A percentile compares a stretch with the other conserved stretches of the same genome.
phyloP scores from a whole-genome alignment of 441 rosid species.

The Adansonia rubrostipa region DNA sequence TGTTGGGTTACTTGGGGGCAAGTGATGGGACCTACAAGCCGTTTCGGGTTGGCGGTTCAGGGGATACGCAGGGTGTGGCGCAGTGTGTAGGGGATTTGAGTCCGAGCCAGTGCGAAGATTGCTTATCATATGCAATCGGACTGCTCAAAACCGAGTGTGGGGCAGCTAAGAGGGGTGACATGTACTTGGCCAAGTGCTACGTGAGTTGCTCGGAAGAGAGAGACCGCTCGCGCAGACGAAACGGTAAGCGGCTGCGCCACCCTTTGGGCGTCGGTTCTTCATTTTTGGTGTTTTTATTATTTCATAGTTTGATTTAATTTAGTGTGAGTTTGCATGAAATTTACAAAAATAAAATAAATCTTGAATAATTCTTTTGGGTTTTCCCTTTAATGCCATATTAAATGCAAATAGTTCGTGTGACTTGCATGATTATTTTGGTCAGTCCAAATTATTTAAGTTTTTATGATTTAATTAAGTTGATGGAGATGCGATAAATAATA shows the following conservation, averaged over 20 bases:
- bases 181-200: conserved; percentile 9
- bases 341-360: not conserved
- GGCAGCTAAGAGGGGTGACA: not conserved
- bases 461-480: not conserved
- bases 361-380: not conserved
- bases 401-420: not conserved
- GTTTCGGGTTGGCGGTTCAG: not conserved
- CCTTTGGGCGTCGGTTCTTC: not conserved
- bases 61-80: not conserved
- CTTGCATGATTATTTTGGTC: not conserved
- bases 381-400: not conserved
- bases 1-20: not conserved
- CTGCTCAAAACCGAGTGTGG: not conserved
- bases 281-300: not conserved
- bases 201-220: not conserved
- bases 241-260: not conserved
- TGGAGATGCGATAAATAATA: not conserved
- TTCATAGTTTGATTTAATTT: conserved; percentile 22
- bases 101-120: not conserved
- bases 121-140: not conserved
- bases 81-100: conserved; percentile 8
- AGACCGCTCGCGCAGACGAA: not conserved
- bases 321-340: conserved; percentile 13
- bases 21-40: not conserved
- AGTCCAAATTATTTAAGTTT: conserved; percentile 11